These are phyloP conservation scores for Daedaleopsis sinensis DNA, from an alignment of 768 basidiomycete species.

Conservation along the genomic window DNA sequence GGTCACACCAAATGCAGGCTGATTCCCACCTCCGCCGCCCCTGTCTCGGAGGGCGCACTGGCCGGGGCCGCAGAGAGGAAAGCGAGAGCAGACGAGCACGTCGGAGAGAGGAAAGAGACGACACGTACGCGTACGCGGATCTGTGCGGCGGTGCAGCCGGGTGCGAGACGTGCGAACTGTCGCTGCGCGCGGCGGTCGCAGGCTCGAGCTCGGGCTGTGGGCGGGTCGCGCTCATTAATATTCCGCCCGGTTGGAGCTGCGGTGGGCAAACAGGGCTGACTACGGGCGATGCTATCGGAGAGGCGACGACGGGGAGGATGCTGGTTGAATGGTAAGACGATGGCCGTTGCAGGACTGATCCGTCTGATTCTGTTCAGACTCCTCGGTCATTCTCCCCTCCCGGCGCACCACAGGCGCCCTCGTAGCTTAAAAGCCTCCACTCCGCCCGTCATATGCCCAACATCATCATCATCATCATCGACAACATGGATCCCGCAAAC, in stretches of 20 bases:
- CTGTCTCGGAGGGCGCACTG: not conserved
- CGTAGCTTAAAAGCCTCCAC: conserved; percentile 12
- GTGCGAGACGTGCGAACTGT: not conserved
- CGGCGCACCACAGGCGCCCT: conserved; percentile 7
- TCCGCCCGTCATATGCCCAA: not conserved
- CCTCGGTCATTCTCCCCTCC: conserved; percentile 4
- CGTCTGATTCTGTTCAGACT: conserved; percentile 3
- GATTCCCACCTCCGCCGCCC: not conserved
- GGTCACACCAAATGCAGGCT: not conserved
- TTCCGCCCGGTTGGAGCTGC: no score
- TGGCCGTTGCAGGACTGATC: not conserved
- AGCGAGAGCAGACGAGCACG: not conserved
- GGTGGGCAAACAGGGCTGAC: not conserved
- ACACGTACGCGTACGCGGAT: not conserved
- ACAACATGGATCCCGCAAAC: conserved; percentile 36
- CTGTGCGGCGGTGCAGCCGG: not conserved
- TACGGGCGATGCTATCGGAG: not conserved
- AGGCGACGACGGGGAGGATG: not conserved
- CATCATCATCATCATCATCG: not conserved
- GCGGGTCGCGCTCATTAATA: not conserved
- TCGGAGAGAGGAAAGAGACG: not conserved
- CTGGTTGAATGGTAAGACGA: no score
- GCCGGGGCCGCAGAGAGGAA: not conserved
- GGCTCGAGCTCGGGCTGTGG: not conserved
- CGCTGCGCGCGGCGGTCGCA: not conserved